Conservation (phyloP, 192 early-diverging fungal species). For the Backusella westeae region DNA sequence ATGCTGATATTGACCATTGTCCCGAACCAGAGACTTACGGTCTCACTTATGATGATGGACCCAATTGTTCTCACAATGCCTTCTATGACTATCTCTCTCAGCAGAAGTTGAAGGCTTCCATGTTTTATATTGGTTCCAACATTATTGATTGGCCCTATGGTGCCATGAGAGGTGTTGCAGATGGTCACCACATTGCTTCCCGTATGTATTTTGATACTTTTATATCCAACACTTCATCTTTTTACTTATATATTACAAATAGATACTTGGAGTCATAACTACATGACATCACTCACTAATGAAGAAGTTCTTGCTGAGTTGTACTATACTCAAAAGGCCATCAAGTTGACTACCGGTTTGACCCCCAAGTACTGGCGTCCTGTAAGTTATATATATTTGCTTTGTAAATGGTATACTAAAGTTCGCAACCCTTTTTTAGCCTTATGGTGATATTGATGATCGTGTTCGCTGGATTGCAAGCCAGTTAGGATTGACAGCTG, state of each 20-base stretch:
- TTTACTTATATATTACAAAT: slow-evolving; percentile 10
- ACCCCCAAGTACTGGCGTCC: slow-evolving; percentile 33
- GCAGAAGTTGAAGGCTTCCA: slow-evolving; percentile 49
- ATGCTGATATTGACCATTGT: slow-evolving; percentile 40
- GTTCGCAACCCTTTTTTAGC: not conserved
- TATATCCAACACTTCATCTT: not conserved
- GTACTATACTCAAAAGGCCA: slow-evolving; percentile 43
- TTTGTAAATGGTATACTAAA: not conserved
- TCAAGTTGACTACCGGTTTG: slow-evolving; percentile 32
- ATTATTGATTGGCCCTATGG: slow-evolving; percentile 41
- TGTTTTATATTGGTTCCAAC: slow-evolving; percentile 61
- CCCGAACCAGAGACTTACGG: slow-evolving; percentile 42
- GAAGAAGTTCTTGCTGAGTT: slow-evolving; percentile 51
- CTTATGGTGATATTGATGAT: slow-evolving; percentile 56
- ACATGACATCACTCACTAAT: slow-evolving; percentile 46
- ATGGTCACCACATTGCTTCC: slow-evolving; percentile 57
- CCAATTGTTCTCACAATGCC: slow-evolving; percentile 36
- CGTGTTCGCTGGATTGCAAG: slow-evolving; percentile 47
- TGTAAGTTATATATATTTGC: not conserved
- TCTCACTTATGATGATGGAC: slow-evolving; percentile 65
- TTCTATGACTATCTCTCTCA: slow-evolving; percentile 41
- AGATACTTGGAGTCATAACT: slow-evolving; percentile 51
- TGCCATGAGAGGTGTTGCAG: slow-evolving; percentile 39
- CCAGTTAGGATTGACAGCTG: slow-evolving; percentile 35
- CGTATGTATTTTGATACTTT: slow-evolving; percentile 24